These are phyloP conservation scores for Cyclostephanos tholiformis DNA, from an alignment of 108 stramenopile species.

Conservation along the genomic window DNA sequence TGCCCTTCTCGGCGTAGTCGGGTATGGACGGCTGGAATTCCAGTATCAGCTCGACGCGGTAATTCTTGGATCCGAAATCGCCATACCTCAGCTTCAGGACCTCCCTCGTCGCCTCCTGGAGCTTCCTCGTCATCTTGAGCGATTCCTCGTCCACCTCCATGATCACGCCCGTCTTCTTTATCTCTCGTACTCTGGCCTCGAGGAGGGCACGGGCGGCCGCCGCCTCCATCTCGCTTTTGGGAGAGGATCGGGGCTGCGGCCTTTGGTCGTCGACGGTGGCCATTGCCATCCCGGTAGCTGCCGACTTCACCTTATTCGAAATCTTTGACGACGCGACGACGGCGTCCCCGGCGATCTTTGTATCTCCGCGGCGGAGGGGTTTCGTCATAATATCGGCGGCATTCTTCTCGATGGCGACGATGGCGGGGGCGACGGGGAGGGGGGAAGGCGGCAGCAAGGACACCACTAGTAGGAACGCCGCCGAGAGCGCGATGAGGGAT, in stretches of 20 bases:
- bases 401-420: not conserved
- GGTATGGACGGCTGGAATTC: slow-evolving; percentile 78
- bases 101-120: slow-evolving; percentile 70
- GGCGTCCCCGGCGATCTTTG: not conserved
- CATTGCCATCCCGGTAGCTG: not conserved
- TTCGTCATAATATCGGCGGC: not conserved
- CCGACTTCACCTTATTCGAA: not conserved
- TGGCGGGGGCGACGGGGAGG: not conserved
- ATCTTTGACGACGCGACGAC: not conserved
- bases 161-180: slow-evolving; percentile 68
- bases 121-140: slow-evolving; percentile 45
- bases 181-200: slow-evolving; percentile 65
- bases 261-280: not conserved
- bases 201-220: slow-evolving; percentile 30
- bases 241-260: not conserved
- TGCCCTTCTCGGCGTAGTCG: slow-evolving; percentile 51
- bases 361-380: not conserved
- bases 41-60: slow-evolving; percentile 68
- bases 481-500: slow-evolving; percentile 27
- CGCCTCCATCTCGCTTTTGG: slow-evolving; percentile 29
- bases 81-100: slow-evolving; percentile 65
- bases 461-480: slow-evolving; percentile 27
- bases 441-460: slow-evolving; percentile 18
- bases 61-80: slow-evolving; percentile 18
- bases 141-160: slow-evolving; percentile 72